phyloP scores from a whole-genome alignment of 75 land plant species.

The Pinus tabuliformis region DNA sequence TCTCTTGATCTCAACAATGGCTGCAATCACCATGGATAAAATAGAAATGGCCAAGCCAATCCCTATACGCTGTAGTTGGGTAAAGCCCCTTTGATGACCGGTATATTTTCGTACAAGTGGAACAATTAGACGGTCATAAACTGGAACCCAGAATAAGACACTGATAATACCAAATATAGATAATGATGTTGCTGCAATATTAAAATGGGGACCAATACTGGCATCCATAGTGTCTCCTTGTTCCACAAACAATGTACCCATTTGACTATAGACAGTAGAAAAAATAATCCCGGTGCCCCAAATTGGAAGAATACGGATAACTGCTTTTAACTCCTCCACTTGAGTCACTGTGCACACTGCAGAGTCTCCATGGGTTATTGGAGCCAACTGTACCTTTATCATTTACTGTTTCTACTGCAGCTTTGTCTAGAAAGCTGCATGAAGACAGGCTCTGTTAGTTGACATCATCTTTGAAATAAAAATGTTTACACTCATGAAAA shows the following conservation, averaged over 20 bases:
- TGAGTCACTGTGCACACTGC: conserved; percentile 75
- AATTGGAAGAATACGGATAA: conserved; percentile 54
- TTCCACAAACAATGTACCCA: conserved; percentile 61
- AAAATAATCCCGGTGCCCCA: conserved; percentile 65
- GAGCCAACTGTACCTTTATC: background rate
- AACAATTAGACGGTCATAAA: conserved; percentile 67
- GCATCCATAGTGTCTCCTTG: conserved; percentile 72
- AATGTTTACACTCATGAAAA: background rate
- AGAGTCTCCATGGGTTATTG: conserved; percentile 44
- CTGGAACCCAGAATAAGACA: conserved; percentile 71
- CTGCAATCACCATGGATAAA: conserved; percentile 58
- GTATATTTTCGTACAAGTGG: conserved; percentile 67
- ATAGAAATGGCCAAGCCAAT: conserved; percentile 73
- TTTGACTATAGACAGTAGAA: conserved; percentile 56
- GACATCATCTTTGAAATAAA: background rate
- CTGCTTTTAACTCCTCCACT: conserved; percentile 68
- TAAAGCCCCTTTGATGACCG: conserved; percentile 58
- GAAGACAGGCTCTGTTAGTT: background rate
- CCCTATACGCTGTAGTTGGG: conserved; percentile 72
- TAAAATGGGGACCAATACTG: conserved; percentile 39
- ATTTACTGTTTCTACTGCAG: conserved; percentile 18
- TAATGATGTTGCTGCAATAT: conserved; percentile 67
- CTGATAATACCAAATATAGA: conserved; percentile 60
- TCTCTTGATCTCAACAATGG: conserved; percentile 45
- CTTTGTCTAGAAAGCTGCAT: conserved; percentile 46